These are phyloP conservation scores for Closterium sp. DNA, from an alignment of 139 green algal genomes.

Conservation along the genomic window DNA sequence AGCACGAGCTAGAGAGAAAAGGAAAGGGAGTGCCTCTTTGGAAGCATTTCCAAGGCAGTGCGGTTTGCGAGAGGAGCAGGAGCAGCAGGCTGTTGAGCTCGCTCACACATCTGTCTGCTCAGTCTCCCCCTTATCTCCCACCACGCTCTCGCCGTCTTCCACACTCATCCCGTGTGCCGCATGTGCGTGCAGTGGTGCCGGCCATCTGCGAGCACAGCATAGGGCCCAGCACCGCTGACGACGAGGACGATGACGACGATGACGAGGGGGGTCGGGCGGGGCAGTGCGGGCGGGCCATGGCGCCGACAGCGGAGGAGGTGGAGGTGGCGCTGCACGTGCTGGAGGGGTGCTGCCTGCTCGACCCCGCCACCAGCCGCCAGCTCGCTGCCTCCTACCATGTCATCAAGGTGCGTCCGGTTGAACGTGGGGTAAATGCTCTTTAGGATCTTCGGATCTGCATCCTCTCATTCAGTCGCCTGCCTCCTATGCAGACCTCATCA, in stretches of 20 bases:
- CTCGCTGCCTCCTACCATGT: background rate
- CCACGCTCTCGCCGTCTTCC: no score
- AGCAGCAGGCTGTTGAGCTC: no score
- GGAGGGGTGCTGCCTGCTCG: constrained; percentile 37
- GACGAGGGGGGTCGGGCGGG: background rate
- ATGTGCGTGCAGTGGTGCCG: constrained; percentile 11
- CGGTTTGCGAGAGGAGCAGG: background rate
- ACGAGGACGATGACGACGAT: background rate
- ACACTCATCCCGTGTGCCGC: background rate
- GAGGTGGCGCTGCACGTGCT: constrained; percentile 16
- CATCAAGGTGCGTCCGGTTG: background rate
- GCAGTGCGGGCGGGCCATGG: background rate
- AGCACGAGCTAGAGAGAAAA: no score
- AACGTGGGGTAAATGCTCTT: background rate
- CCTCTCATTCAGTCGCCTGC: no score
- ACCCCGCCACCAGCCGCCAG: constrained; percentile 16
- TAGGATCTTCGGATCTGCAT: no score
- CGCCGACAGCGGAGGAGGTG: constrained; percentile 15
- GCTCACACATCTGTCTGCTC: constrained; percentile 22
- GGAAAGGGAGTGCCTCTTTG: background rate
- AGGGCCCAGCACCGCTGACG: background rate
- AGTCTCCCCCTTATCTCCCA: background rate
- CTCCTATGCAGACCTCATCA: no score
- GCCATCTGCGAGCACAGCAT: constrained; percentile 14
- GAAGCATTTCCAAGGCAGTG: background rate